Base-by-base conservation (phyloP, 768 basidiomycete genomes). In the Butyriboletus loyo region DNA sequence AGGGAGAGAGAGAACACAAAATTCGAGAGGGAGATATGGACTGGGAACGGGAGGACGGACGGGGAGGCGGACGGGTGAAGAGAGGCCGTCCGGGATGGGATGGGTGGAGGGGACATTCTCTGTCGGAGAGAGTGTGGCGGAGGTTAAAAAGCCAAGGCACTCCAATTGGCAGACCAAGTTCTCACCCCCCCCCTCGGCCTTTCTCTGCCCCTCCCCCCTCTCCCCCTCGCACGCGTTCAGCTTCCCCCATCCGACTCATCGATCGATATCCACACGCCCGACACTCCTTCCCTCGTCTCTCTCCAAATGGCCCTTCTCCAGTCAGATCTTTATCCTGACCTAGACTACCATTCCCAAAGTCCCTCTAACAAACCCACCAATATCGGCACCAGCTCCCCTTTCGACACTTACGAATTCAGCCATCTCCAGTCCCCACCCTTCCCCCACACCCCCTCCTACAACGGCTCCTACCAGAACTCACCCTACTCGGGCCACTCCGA, bases 401-500 rank as follows among this genome's bases (percentile, higher is more conserved):
- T 77, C 58, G 76, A 79, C 58, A 41, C 71, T 5, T 77, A 72
- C 56, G 77, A 74, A 46, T 72, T 69, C 61, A 53, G 58, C 38
- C 69, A 67, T 59, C 65, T 52, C 44, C 68, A 67, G 60, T 70
- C 66, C 40, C 65, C 75, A 5, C 71, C 72, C n/a, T 78, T 75
- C 55, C 75, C 78, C 22, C 74, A 74, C 61, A 78, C 80, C 0
- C 79, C 82, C 8, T 81, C 80, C 22, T 82, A 83, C 73, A 79
- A 80, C 66, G 80, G 80, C 49, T 86, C 85, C 6, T 85, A 85
- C 73, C 79, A 83, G 63, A 82, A 83, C 69, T 88, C 86, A 0
- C 87, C 87, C 9, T 88, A 77, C 66, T 87, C 86, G 7, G 74
- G 68, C 47, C 75, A 81, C 58, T 87, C 86, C 4, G 88, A 90